Base-by-base conservation (phyloP, 2,329 filamentous ascomycete genomes). In the Beauveria scarabaeidicola region DNA sequence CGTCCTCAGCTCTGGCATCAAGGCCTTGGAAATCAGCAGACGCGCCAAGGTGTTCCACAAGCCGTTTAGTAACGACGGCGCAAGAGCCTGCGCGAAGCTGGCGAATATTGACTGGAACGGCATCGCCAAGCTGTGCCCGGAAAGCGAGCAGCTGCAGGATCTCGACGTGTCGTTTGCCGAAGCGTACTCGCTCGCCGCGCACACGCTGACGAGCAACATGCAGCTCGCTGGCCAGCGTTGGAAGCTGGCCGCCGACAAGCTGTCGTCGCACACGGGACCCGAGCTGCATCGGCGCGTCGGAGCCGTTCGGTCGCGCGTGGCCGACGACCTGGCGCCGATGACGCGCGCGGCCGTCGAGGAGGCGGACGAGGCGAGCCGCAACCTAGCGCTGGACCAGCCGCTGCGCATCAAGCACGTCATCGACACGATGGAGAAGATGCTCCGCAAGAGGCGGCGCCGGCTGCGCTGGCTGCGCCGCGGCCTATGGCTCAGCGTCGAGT, bases 401-500 rank as follows among this genome's bases (percentile, higher is more conserved):
- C 79, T 96, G 53, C 85, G 89, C 61, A 85, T 95, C 53, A 96
- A 96, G 74, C 81, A 85, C 47, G 83, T 96, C 43, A 83, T 86
- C 52, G 91, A 96, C 69, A 82, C 84, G 17, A 89, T 97, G 61
- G 81, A 94, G 61, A 83, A 88, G 68, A 86, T 90, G 77, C 80
- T 91, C 55, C 80, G 89, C 61, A 80, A 88, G 61, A 80, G 91
- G 56, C 79, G 85, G 15, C 73, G 85, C 32, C 74, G 84, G 60
- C 84, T 94, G 68, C 80, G 90, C 58, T 91, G 90, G 85, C 73
- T 91, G 25, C 79, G 90, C 43, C 79, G 89, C 15, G 84, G 85
- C 0, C 87, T 90, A 15, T 97, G 91, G 82, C 84, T 91, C 58
- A 74, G 87, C 21, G 83, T 97, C 17, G 93, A 97, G 77, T 97